A percentile compares a stretch with the other conserved stretches of the same genome.
Conservation (phyloP, 257 asterid species). For the Galeopsis tetrahit region DNA sequence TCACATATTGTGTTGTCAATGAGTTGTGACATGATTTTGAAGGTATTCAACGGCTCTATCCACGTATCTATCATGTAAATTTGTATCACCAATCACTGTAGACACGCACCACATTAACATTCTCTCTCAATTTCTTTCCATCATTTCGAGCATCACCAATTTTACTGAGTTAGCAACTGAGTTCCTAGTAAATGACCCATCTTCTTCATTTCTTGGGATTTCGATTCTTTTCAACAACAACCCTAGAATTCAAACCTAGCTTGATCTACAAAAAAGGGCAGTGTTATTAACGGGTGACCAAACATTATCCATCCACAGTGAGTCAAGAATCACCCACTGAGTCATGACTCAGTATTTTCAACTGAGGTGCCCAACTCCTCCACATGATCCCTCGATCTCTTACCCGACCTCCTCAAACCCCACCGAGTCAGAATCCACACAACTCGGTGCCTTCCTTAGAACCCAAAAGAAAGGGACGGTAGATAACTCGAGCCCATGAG, state of each 20-base stretch:
- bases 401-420: constrained; percentile 17
- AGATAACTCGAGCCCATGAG: constrained; percentile 50
- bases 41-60: constrained; percentile 8
- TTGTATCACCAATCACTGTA: constrained; percentile 24
- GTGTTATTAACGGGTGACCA: not conserved
- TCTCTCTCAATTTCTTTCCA: constrained; percentile 29
- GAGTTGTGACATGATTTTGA: constrained; percentile 29
- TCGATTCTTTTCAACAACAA: not conserved
- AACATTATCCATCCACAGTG: constrained; percentile 9
- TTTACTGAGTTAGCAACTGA: constrained; percentile 39
- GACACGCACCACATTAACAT: constrained; percentile 33
- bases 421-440: not conserved
- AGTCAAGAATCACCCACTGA: constrained; percentile 17
- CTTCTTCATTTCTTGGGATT: constrained; percentile 31
- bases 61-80: constrained; percentile 10
- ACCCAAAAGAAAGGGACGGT: constrained; percentile 46
- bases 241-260: constrained; percentile 6
- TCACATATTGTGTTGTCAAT: no score
- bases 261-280: constrained; percentile 9
- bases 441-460: constrained; percentile 1
- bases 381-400: constrained; percentile 13
- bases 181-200: constrained; percentile 34
- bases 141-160: constrained; percentile 34
- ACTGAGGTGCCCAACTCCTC: constrained; percentile 24
- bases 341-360: constrained; percentile 25